These are phyloP conservation scores for Wickerhamiella australiensis DNA, from an alignment of 805 yeast genomes.

Conservation along the genomic window DNA sequence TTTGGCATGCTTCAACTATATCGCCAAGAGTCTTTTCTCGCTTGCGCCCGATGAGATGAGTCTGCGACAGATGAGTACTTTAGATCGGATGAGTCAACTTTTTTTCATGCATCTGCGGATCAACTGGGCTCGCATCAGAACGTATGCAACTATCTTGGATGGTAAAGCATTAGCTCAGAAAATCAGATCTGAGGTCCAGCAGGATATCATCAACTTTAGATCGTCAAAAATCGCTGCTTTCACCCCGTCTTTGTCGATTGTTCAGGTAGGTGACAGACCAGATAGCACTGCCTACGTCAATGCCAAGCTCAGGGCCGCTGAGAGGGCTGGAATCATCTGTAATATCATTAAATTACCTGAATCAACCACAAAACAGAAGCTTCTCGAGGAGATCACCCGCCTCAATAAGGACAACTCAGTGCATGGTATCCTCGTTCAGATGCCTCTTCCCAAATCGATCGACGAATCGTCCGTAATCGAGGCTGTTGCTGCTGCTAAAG, in stretches of 20 bases:
- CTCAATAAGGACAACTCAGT: slow-evolving; percentile 65
- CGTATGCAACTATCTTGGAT: slow-evolving; percentile 32
- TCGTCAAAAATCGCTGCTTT: slow-evolving; percentile 36
- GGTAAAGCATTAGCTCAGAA: slow-evolving; percentile 46
- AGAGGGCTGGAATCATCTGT: slow-evolving; percentile 66
- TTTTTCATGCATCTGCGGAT: slow-evolving; percentile 7
- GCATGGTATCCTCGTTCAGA: slow-evolving; percentile 79
- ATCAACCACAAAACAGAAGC: slow-evolving; percentile 44
- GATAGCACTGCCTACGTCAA: slow-evolving; percentile 88
- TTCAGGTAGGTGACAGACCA: slow-evolving; percentile 84
- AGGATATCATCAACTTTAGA: slow-evolving; percentile 39
- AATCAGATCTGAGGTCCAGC: slow-evolving; percentile 41
- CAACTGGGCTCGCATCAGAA: slow-evolving; percentile 3
- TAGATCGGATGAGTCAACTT: background rate
- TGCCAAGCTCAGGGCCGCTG: slow-evolving; percentile 82
- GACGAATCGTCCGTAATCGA: slow-evolving; percentile 70
- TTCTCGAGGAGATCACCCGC: slow-evolving; percentile 42
- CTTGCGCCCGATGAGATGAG: too few species aligned
- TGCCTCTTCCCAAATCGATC: slow-evolving; percentile 75
- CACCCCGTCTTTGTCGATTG: slow-evolving; percentile 64
- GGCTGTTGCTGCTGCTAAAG: slow-evolving; percentile 70
- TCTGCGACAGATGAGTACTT: too few species aligned
- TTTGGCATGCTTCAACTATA: background rate
- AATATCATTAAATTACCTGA: slow-evolving; percentile 53
- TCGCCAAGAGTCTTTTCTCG: too few species aligned